Conservation (phyloP, 768 basidiomycete species). For the Suillus tomentosus region DNA sequence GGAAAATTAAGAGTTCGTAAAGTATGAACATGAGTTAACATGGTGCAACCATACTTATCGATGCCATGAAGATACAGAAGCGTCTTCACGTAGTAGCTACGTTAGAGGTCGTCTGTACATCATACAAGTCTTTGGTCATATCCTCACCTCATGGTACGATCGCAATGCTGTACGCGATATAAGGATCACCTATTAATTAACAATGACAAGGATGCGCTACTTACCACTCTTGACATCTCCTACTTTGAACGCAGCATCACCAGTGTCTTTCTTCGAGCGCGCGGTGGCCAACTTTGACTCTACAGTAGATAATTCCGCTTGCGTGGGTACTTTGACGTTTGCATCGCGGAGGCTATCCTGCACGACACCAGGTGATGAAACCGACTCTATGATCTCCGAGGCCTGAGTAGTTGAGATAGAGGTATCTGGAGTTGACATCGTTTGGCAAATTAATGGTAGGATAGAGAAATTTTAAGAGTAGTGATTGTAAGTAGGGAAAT, state of each 20-base stretch:
- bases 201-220: constrained; percentile 18
- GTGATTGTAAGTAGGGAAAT: constrained; percentile 1
- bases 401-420: not conserved
- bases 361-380: constrained; percentile 7
- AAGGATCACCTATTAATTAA: not conserved
- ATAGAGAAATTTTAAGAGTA: not conserved
- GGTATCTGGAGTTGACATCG: not conserved
- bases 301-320: constrained; percentile 32
- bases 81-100: constrained; percentile 43
- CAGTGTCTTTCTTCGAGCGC: constrained; percentile 66
- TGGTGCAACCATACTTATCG: constrained; percentile 60
- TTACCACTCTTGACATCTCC: constrained; percentile 63
- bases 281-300: constrained; percentile 59
- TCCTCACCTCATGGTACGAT: constrained; percentile 69
- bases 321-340: constrained; percentile 20
- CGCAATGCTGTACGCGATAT: constrained; percentile 52
- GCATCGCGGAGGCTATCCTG: constrained; percentile 18
- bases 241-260: constrained; percentile 67
- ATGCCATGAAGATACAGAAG: constrained; percentile 74
- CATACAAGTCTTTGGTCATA: not conserved
- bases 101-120: not conserved
- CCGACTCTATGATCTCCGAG: constrained; percentile 4
- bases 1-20: constrained; percentile 6
- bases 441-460: not conserved
- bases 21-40: not conserved